phyloP scores from a whole-genome alignment of 2,329 filamentous ascomycete genomes.

The Teratosphaeria zuluensis region DNA sequence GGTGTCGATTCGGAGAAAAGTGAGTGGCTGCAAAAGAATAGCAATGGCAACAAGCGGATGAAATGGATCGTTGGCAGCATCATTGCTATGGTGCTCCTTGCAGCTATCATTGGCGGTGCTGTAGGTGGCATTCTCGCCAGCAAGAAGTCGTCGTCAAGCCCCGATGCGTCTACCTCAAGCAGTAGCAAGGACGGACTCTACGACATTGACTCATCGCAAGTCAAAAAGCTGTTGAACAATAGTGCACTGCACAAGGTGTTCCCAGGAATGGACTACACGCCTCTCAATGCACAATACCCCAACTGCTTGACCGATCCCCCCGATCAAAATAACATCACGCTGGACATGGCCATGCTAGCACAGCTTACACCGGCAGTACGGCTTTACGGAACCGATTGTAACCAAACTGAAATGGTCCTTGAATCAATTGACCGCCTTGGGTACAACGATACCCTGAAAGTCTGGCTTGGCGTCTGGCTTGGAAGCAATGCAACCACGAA shows the following conservation, averaged over 20 bases:
- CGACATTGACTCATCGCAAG: constrained; percentile 61
- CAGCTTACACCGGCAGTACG: constrained; percentile 82
- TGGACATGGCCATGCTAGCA: constrained; percentile 79
- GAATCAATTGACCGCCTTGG: constrained; percentile 68
- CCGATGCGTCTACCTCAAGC: constrained; percentile 3
- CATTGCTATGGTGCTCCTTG: constrained; percentile 56
- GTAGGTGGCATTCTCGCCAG: constrained; percentile 59
- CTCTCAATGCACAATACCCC: constrained; percentile 82
- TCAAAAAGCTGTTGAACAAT: constrained; percentile 74
- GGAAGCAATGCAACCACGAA: constrained; percentile 78
- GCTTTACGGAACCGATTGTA: constrained; percentile 92
- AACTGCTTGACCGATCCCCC: constrained; percentile 66
- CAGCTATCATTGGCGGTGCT: constrained; percentile 63
- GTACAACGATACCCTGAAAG: constrained; percentile 62
- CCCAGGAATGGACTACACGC: constrained; percentile 90
- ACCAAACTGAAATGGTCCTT: constrained; percentile 89
- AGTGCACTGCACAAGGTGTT: constrained; percentile 81
- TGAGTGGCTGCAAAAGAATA: constrained; percentile 53
- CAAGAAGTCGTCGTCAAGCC: not conserved
- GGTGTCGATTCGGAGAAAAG: constrained; percentile 49
- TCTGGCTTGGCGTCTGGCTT: constrained; percentile 94
- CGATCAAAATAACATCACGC: constrained; percentile 88
- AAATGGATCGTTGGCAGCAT: constrained; percentile 59
- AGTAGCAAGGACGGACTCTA: constrained; percentile 45
- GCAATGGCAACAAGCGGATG: constrained; percentile 53